A percentile compares a stretch with the other conserved stretches of the same genome.
These are phyloP conservation scores for Elongisporangium prolatum DNA, from an alignment of 352 stramenopile genomes.

Conservation along the genomic window DNA sequence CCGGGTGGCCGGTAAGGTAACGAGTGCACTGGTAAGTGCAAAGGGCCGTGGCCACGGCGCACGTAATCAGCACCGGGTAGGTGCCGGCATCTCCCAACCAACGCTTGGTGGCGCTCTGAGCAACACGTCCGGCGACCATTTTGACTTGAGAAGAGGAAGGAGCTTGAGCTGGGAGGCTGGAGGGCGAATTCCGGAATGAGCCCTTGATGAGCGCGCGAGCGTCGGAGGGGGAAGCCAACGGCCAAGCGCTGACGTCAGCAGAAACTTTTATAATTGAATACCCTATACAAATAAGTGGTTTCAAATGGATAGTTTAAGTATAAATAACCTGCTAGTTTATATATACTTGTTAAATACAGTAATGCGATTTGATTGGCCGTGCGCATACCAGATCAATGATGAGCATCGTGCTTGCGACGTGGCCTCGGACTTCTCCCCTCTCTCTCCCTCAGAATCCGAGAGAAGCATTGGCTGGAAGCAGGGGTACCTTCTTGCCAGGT, in stretches of 20 bases:
- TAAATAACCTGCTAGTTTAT: not conserved
- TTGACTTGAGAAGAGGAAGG: conserved; percentile 18
- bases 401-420: not conserved
- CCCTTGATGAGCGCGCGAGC: not conserved
- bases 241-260: conserved; percentile 9
- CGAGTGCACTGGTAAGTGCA: conserved; percentile 74
- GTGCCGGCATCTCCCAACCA: conserved; percentile 77
- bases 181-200: conserved; percentile 70
- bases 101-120: conserved; percentile 47
- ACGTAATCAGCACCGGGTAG: conserved; percentile 72
- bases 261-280: not conserved
- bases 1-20: conserved; percentile 62
- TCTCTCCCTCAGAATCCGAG: conserved; percentile 1
- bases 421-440: conserved; percentile 1
- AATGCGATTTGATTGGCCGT: not conserved
- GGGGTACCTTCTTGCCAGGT: not conserved
- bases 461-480: not conserved
- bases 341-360: not conserved
- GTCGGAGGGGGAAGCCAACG: not conserved
- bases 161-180: conserved; percentile 16
- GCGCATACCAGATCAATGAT: not conserved
- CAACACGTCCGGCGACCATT: conserved; percentile 45
- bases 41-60: conserved; percentile 50
- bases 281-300: not conserved
- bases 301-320: not conserved